These are phyloP conservation scores for Peronospora tabacina DNA, from an alignment of 352 stramenopile genomes.

Conservation along the genomic window DNA sequence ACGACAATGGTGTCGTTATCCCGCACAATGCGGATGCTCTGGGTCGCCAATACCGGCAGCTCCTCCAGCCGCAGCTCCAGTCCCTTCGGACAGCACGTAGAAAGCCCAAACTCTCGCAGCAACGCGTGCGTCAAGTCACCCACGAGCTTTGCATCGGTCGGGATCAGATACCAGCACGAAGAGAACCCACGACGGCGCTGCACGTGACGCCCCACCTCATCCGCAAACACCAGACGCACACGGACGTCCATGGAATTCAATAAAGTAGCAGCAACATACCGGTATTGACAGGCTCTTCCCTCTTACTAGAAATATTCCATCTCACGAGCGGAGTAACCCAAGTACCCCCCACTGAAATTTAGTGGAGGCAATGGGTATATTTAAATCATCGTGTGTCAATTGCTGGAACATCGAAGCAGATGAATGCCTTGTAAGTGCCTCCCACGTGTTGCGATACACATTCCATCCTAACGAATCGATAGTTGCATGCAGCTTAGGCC, in stretches of 20 bases:
- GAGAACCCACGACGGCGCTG: slow-evolving; percentile 40
- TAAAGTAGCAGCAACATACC: not conserved
- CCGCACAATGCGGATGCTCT: slow-evolving; percentile 48
- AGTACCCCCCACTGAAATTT: slow-evolving; percentile 80
- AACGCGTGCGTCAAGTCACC: slow-evolving; percentile 56
- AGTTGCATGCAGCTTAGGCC: slow-evolving; percentile 3
- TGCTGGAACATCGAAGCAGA: slow-evolving; percentile 12
- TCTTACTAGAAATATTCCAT: not conserved
- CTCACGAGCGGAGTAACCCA: too few species aligned
- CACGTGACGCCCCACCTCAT: slow-evolving; percentile 43
- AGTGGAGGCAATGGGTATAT: slow-evolving; percentile 87
- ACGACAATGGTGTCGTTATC: slow-evolving; percentile 56
- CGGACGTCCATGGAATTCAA: slow-evolving; percentile 8
- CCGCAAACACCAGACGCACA: slow-evolving; percentile 45
- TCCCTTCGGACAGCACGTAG: slow-evolving; percentile 33
- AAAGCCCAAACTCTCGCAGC: slow-evolving; percentile 47
- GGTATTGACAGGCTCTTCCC: not conserved
- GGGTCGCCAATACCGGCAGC: slow-evolving; percentile 49
- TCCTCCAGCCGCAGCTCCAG: slow-evolving; percentile 54
- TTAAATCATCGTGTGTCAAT: slow-evolving; percentile 49
- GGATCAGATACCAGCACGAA: slow-evolving; percentile 63
- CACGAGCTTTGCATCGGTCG: slow-evolving; percentile 37
- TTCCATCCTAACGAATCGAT: not conserved
- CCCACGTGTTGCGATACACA: not conserved
- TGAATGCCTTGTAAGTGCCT: slow-evolving; percentile 35